Conservation (phyloP, 768 basidiomycete species). For the Leccinum obscurum region DNA sequence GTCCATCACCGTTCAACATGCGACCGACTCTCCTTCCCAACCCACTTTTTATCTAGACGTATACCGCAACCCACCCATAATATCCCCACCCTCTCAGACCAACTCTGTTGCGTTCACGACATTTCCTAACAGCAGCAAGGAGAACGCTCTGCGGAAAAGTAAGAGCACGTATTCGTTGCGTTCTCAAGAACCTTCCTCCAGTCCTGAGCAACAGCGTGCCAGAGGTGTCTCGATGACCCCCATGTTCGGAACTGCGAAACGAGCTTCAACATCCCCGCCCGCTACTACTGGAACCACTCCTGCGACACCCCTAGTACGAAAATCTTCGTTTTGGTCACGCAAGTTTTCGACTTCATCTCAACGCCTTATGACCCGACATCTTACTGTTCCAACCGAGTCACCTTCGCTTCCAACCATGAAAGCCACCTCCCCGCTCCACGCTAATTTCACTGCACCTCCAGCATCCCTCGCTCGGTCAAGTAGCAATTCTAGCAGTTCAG, state of each 20-base stretch:
- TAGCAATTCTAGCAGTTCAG: constrained; percentile 22
- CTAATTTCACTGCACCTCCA: constrained; percentile 30
- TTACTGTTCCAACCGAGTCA: constrained; percentile 33
- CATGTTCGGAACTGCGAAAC: constrained; percentile 42
- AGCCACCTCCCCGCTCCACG: constrained; percentile 44
- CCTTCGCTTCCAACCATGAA: constrained; percentile 40
- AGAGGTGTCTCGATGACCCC: constrained; percentile 62
- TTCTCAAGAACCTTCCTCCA: constrained; percentile 12
- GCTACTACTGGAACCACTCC: constrained; percentile 21
- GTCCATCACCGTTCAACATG: constrained; percentile 23
- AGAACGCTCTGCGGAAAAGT: constrained; percentile 42
- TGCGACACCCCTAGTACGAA: constrained; percentile 49
- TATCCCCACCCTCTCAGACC: constrained; percentile 45
- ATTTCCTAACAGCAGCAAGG: constrained; percentile 8
- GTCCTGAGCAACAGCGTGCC: constrained; percentile 33
- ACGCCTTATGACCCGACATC: constrained; percentile 16
- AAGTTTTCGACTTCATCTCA: constrained; percentile 42
- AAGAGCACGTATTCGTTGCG: constrained; percentile 49
- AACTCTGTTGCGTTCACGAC: constrained; percentile 50
- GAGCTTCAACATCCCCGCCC: constrained; percentile 38
- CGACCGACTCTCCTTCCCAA: constrained; percentile 41
- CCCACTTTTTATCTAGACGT: constrained; percentile 60
- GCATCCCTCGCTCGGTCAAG: constrained; percentile 21
- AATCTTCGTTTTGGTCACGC: constrained; percentile 68
- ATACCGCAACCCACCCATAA: constrained; percentile 49